Evolutionary conservation across 2,329 filamentous ascomycete genomes (phyloP).

Genomic region (Berkeleyomyces rouxiae): DNA sequence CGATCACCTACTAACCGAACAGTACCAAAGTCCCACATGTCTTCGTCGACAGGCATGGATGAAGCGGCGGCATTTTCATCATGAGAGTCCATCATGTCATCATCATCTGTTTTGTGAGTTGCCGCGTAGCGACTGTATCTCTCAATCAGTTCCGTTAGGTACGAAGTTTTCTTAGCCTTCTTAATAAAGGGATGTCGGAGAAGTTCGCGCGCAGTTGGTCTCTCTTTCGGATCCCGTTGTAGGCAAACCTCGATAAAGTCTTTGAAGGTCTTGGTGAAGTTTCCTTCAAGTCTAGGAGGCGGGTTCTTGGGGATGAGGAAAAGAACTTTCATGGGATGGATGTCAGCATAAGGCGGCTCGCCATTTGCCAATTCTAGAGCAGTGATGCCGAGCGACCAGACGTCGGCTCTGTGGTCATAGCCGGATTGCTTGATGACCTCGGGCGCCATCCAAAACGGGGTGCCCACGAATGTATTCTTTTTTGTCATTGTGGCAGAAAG

Average conservation of each 20-base stretch:
- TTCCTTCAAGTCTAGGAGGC: conserved; percentile 63
- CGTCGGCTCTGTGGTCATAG: conserved; percentile 94
- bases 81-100: conserved; percentile 37
- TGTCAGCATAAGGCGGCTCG: conserved; percentile 87
- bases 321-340: conserved; percentile 95
- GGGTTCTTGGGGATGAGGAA: conserved; percentile 94
- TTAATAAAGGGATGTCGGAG: conserved; percentile 81
- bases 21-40: conserved; percentile 97
- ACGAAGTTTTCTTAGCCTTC: conserved; percentile 87
- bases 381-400: conserved; percentile 93
- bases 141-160: conserved; percentile 89
- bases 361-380: conserved; percentile 82
- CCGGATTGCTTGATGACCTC: conserved; percentile 98
- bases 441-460: conserved; percentile 98
- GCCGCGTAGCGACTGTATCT: conserved; percentile 75
- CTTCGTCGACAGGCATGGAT: conserved; percentile 42
- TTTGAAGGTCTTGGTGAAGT: conserved; percentile 69
- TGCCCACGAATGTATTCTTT: conserved; percentile 97
- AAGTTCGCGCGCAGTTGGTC: conserved; percentile 73
- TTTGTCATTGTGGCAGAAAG: conserved; percentile 97
- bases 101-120: conserved; percentile 55
- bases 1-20: conserved; percentile 63
- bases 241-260: conserved; percentile 74
- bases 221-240: conserved; percentile 73
- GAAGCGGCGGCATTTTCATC: conserved; percentile 38